phyloP scores from a whole-genome alignment of 805 yeast genomes.

The Pichia kluyveri region DNA sequence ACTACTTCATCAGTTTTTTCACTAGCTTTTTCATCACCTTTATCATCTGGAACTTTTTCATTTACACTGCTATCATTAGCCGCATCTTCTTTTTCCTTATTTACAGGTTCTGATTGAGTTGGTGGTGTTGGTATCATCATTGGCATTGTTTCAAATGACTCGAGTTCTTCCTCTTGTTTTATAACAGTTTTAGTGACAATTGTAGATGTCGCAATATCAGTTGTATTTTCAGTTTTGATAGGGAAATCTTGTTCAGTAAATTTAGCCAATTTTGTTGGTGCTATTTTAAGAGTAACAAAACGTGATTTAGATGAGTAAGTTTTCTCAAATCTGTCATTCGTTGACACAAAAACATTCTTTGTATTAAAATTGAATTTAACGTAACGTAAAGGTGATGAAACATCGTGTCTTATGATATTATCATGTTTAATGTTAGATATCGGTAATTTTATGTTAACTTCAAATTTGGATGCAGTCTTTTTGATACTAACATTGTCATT shows the following conservation, averaged over 20 bases:
- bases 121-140: neutral
- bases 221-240: neutral
- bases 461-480: conserved; percentile 1
- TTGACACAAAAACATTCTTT: conserved; percentile 18
- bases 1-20: neutral
- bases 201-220: neutral
- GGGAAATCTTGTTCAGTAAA: neutral
- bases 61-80: too few species aligned
- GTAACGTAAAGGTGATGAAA: conserved; percentile 24
- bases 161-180: neutral
- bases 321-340: conserved; percentile 18
- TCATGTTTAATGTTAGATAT: neutral
- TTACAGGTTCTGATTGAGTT: too few species aligned
- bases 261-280: conserved; percentile 1
- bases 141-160: neutral
- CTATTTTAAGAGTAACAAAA: conserved; percentile 4
- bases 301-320: neutral
- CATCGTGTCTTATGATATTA: conserved; percentile 14
- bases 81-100: too few species aligned
- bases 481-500: conserved; percentile 1
- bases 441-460: conserved; percentile 5
- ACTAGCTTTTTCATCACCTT: neutral
- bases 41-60: neutral
- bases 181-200: neutral
- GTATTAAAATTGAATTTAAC: conserved; percentile 25